Base-by-base conservation (phyloP, 129 eudicot species). In the Helianthus annuus region DNA sequence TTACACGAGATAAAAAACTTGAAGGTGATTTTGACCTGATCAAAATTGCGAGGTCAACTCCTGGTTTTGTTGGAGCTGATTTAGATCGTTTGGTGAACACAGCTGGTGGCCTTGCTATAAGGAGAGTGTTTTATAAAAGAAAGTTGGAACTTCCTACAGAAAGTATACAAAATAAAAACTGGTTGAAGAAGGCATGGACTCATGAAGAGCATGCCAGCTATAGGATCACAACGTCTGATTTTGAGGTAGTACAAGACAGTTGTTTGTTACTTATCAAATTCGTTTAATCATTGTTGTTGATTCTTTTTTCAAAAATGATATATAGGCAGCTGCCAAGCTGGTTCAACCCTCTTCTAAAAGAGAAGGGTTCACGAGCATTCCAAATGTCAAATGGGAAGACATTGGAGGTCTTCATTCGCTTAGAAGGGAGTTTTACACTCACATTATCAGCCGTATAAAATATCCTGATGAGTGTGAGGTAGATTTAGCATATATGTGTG, bases 361-460 rank as follows among this genome's bases (percentile, higher is more conserved):
- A 83, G 96, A 92, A 85, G 97, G 96, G 51, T 91, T 91, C 71
- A 80, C 96, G 19, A 78, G 78, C 36, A 80, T 92, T 48, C 96
- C 97, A 54, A 54, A 83, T 79, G 86, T 86, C 16, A 89, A 80
- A 62, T 89, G 96, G 94, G 96, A 86, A 48, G 97, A 92, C 68
- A 96, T 89, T 79, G 96, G 91, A 66, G 96, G 97, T 65, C 91
- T 92, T 76, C 66, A 83, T 65, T 17, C 48, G 15, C 74, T 92
- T 60, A 86, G 94, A 70, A 73, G 56, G 53, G 88, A 81, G 81
- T 86, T 92, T 78, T 86, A 84, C 10, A 81, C 79, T 62, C 66
- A 83, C 52, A 81, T 92, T 64, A 84, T 92, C 60, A 75, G 82
- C 86, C 22, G 22, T 19, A 19, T 19, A 54, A 92, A 86, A 69